Percentiles rank a stretch among this genome's conserved stretches.
Conservation (phyloP, 176 grass and related monocot genomes). For the Oryza glaberrima region DNA sequence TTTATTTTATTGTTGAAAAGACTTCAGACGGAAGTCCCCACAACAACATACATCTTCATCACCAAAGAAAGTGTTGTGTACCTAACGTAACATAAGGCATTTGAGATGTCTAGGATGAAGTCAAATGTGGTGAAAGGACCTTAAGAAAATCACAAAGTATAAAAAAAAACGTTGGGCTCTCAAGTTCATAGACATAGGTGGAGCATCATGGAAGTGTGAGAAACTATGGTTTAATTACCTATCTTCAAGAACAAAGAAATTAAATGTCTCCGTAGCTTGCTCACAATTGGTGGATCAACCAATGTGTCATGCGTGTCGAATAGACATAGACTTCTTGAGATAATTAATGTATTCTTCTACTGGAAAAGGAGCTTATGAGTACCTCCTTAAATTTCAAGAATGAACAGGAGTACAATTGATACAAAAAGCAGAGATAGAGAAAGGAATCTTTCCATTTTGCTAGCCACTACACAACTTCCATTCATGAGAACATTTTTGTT, state of each 20-base stretch:
- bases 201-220: not conserved
- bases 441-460: not conserved
- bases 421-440: not conserved
- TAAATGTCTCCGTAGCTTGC: not conserved
- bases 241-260: not conserved
- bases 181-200: slow-evolving; percentile 2
- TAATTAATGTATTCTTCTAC: not conserved
- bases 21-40: not conserved
- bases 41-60: not conserved
- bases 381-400: not conserved
- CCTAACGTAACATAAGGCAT: not conserved
- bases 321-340: not conserved
- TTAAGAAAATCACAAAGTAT: slow-evolving; percentile 16
- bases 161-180: not conserved
- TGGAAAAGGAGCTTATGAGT: not conserved
- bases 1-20: not conserved
- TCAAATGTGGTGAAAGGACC: not conserved
- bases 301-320: not conserved
- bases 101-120: not conserved
- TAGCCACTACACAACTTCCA: not conserved
- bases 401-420: not conserved
- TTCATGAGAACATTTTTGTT: not conserved
- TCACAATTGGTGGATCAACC: not conserved
- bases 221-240: not conserved
- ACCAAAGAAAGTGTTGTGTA: not conserved